Evolutionary conservation across 768 basidiomycete species (phyloP).

Genomic region (Leccinum obscurum): DNA sequence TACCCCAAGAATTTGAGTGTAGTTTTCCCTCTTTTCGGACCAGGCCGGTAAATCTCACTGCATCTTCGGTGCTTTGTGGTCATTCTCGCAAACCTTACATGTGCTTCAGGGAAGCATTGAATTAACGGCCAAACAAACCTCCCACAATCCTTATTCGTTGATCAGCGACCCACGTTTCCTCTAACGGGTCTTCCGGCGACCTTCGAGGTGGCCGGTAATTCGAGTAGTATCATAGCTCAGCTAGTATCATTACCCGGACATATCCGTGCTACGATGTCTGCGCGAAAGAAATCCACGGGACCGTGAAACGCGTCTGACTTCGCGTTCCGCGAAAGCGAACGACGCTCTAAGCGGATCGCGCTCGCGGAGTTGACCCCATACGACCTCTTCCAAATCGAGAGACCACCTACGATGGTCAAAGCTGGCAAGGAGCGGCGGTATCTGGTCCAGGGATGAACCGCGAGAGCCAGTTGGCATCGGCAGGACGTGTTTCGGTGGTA

Average conservation of each 20-base stretch:
- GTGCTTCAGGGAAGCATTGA: background rate
- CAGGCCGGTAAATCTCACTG: background rate
- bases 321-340: constrained; percentile 33
- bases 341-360: constrained; percentile 18
- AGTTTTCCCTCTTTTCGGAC: background rate
- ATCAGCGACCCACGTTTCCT: background rate
- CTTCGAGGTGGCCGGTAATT: background rate
- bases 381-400: constrained; percentile 32
- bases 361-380: constrained; percentile 34
- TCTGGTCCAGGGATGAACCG: background rate
- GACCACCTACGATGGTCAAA: constrained; percentile 15
- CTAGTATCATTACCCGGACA: background rate
- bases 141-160: constrained; percentile 1
- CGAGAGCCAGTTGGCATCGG: background rate
- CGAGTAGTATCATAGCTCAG: constrained; percentile 2
- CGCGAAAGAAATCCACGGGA: background rate
- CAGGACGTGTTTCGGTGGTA: background rate
- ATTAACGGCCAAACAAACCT: constrained; percentile 4
- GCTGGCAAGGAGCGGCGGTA: background rate
- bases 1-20: background rate
- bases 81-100: background rate
- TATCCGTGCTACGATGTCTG: background rate
- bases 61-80: background rate
- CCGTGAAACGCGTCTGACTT: constrained; percentile 17
- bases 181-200: background rate